Conservation (phyloP, 306 rosid genomes). For the Chamaecrista fasciculata region DNA sequence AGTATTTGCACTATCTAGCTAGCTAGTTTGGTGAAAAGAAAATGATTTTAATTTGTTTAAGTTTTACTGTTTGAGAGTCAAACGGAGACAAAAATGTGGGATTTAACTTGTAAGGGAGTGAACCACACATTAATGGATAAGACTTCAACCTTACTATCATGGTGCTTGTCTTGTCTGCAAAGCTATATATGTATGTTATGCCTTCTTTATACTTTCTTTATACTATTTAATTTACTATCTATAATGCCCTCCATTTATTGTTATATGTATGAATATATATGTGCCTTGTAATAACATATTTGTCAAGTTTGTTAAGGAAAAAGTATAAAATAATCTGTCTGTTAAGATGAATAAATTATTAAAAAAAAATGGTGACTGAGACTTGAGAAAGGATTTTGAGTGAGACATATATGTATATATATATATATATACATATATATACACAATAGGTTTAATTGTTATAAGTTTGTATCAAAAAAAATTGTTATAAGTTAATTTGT, state of each 20-base stretch:
- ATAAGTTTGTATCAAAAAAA: no score
- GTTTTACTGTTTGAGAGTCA: background rate
- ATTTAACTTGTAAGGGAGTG: background rate
- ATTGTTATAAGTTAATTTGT: no score
- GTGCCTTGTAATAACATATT: no score
- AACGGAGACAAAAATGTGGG: constrained; percentile 1
- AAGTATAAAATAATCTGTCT: no score
- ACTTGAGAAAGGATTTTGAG: no score
- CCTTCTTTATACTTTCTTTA: background rate
- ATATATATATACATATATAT: no score
- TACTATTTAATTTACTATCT: no score
- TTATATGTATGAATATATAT: no score
- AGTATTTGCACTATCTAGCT: background rate
- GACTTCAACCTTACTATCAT: background rate
- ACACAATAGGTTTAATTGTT: no score
- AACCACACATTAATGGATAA: background rate
- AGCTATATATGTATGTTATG: background rate
- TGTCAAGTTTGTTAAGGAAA: background rate
- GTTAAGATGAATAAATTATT: no score
- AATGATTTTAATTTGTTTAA: background rate
- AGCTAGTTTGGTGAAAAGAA: constrained; percentile 3
- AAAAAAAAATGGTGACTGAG: no score
- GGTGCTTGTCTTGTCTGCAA: constrained; percentile 19
- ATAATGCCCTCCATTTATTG: background rate
- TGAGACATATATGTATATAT: no score